Percentiles rank a stretch among this genome's conserved stretches.
These are phyloP conservation scores for Leptographium lundbergii DNA, from an alignment of 2,329 filamentous ascomycete species.

Conservation along the genomic window DNA sequence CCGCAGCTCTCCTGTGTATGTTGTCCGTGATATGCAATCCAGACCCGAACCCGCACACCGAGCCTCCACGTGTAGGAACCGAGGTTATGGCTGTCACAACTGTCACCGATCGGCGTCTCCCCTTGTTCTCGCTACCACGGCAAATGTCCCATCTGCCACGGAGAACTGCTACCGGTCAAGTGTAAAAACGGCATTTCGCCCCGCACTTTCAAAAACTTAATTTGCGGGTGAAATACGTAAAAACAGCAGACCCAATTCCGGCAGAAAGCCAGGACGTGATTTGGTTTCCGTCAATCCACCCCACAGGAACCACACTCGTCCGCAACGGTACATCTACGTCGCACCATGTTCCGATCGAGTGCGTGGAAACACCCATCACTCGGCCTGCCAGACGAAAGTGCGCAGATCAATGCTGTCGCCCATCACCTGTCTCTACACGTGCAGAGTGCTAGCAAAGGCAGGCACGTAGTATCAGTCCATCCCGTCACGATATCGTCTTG, in stretches of 20 bases:
- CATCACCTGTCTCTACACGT: neutral
- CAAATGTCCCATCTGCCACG: too few relatives aligned
- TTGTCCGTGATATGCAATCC: neutral
- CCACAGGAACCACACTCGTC: too few relatives aligned
- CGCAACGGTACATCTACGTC: too few relatives aligned
- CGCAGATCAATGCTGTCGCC: neutral
- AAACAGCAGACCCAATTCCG: too few relatives aligned
- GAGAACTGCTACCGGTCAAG: neutral
- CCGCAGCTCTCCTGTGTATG: neutral
- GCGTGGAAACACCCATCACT: neutral
- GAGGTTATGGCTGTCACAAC: neutral
- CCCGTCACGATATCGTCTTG: neutral
- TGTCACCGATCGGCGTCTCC: neutral
- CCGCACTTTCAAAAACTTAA: neutral
- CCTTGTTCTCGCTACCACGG: neutral
- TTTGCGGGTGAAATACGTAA: too few relatives aligned
- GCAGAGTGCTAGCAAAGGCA: neutral
- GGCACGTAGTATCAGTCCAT: neutral
- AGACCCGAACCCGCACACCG: neutral
- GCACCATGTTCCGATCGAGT: too few relatives aligned
- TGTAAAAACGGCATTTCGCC: neutral
- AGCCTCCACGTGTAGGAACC: neutral
- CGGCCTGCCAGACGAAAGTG: neutral
- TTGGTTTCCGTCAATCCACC: too few relatives aligned
- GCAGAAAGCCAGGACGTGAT: too few relatives aligned